Conservation (phyloP, 1,139 yeast species). For the Taphrina sp. region DNA sequence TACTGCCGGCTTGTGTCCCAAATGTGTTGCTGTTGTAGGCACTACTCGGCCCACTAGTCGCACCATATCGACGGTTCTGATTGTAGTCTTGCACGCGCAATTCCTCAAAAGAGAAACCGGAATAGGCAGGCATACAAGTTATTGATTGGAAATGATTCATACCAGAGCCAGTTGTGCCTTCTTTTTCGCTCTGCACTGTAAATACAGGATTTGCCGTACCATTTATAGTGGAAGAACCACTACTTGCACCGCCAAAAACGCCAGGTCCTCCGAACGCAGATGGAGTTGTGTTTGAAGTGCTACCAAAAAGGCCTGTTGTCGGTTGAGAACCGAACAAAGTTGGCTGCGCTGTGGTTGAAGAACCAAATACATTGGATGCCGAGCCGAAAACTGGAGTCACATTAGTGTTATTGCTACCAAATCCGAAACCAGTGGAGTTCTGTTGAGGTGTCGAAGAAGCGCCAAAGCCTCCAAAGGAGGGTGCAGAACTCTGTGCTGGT, state of each 20-base stretch:
- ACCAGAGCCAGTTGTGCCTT: slow-evolving; percentile 46
- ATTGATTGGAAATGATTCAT: slow-evolving; percentile 70
- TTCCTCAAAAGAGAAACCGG: slow-evolving; percentile 78
- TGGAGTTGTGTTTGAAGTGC: slow-evolving; percentile 32
- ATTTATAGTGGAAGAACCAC: slow-evolving; percentile 30
- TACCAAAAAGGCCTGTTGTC: slow-evolving; percentile 32
- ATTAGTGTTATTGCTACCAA: slow-evolving; percentile 33
- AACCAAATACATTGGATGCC: slow-evolving; percentile 43
- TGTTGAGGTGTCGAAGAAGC: slow-evolving; percentile 35
- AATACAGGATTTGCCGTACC: slow-evolving; percentile 40
- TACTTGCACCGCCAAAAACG: slow-evolving; percentile 40
- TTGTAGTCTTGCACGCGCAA: slow-evolving; percentile 84
- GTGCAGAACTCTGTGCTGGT: slow-evolving; percentile 8
- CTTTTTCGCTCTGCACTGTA: slow-evolving; percentile 73
- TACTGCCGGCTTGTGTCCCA: slow-evolving; percentile 37
- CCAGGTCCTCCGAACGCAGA: slow-evolving; percentile 35
- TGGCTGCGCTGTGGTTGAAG: slow-evolving; percentile 37
- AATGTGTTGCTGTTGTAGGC: slow-evolving; percentile 39
- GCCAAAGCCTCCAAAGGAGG: slow-evolving; percentile 36
- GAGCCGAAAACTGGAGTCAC: slow-evolving; percentile 28
- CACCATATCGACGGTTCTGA: slow-evolving; percentile 63
- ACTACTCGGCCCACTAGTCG: slow-evolving; percentile 40
- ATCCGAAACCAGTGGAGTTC: slow-evolving; percentile 43
- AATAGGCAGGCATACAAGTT: slow-evolving; percentile 86
- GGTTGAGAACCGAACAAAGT: slow-evolving; percentile 37